Conservation (phyloP, 495 filamentous ascomycete species). For the Aspergillus heteromorphus region DNA sequence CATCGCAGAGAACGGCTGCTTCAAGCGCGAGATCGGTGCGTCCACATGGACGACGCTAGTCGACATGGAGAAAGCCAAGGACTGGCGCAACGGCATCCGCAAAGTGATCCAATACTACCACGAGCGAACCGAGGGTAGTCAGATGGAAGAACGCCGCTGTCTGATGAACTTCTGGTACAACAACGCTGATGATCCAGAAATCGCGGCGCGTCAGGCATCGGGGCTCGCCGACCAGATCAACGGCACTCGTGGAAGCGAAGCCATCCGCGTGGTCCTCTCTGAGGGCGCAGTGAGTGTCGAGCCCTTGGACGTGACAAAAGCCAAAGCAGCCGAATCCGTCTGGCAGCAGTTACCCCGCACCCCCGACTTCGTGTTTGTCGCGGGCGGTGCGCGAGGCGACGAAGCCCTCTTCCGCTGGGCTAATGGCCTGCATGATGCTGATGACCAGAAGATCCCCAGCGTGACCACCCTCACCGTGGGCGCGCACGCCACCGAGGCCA, state of each 20-base stretch:
- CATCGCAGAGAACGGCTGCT: slow-evolving; percentile 94
- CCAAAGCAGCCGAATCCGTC: slow-evolving; percentile 64
- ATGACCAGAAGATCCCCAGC: slow-evolving; percentile 50
- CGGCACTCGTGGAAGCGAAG: slow-evolving; percentile 75
- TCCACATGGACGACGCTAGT: slow-evolving; percentile 68
- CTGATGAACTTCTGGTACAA: slow-evolving; percentile 84
- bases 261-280: slow-evolving; percentile 79
- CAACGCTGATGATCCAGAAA: slow-evolving; percentile 65
- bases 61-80: slow-evolving; percentile 56
- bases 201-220: slow-evolving; percentile 68
- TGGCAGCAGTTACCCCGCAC: slow-evolving; percentile 51
- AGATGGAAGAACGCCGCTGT: slow-evolving; percentile 80
- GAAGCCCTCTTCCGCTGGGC: slow-evolving; percentile 93
- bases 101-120: slow-evolving; percentile 80
- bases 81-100: slow-evolving; percentile 73
- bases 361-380: slow-evolving; percentile 77
- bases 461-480: slow-evolving; percentile 81
- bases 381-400: slow-evolving; percentile 85
- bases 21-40: slow-evolving; percentile 61
- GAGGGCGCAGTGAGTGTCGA: slow-evolving; percentile 76
- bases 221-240: slow-evolving; percentile 92
- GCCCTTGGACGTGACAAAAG: slow-evolving; percentile 74
- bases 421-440: slow-evolving; percentile 57
- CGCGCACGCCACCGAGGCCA: slow-evolving; percentile 81
- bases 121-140: slow-evolving; percentile 78